Base-by-base conservation (phyloP, 306 rosid genomes). In the Medicago lupulina region DNA sequence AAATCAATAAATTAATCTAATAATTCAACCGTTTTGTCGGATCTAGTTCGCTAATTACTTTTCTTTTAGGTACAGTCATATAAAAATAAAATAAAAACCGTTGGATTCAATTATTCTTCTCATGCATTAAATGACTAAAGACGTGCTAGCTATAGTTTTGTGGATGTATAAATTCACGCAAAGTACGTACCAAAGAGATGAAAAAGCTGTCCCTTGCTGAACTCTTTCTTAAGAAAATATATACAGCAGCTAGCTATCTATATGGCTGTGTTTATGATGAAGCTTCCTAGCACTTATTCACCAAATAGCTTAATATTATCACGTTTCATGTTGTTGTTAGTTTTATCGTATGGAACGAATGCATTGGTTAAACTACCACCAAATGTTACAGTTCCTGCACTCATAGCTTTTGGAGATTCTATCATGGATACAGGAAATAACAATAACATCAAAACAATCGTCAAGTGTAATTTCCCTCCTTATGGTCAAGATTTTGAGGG, bases 351-450 rank as follows among this genome's bases (percentile, higher is more conserved):
- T 31, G 54, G 34, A 17, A 19, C 85, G 14, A 40, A 43, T 72
- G 85, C 61, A 18, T 1, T 76, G 43, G 7, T 84, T 66, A 66
- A 67, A 53, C 36, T 85, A 8, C 84, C 86, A n/a, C 80, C 84
- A 40, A 82, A 82, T 79, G 50, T 74, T 58, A 14, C 82, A 8
- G 6, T 89, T 54, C 97, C 98, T 0, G 98, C 96, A 0, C 58
- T 91, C 5, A 72, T 91, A 3, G 88, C 70, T 6, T 91, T 91
- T 6, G 98, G 98, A 34, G 98, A 93, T 25, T 93, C 98, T 0
- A 91, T 93, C 31, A 70, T 93, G 59, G 98, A 93, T 70, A 87
- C 98, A 0, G 98, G 98, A 54, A 93, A 85, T 71, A 93, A 93
- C 87, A 28, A 87, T 66, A 4, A 60, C 19, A 36, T 85, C 7